These are phyloP conservation scores for Monilinia polystroma DNA, from an alignment of 2,329 filamentous ascomycete species.

Conservation along the genomic window DNA sequence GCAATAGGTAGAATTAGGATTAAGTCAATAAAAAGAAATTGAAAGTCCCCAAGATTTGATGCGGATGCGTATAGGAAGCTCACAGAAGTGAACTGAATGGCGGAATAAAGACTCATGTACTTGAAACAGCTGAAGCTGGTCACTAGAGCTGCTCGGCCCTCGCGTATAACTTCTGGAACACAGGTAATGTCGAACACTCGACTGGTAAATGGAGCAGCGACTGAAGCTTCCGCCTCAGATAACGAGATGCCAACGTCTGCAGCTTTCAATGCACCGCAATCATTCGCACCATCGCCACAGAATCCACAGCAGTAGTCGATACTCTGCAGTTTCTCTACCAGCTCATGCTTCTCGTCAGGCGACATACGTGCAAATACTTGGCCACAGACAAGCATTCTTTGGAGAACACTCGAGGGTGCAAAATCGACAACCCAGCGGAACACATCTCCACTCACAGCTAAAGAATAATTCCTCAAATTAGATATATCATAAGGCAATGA, in stretches of 20 bases:
- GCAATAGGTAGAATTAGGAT: slow-evolving; percentile 91
- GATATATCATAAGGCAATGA: slow-evolving; percentile 83
- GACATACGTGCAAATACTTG: slow-evolving; percentile 99
- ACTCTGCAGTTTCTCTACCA: slow-evolving; percentile 94
- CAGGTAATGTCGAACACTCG: slow-evolving; percentile 95
- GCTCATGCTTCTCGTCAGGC: slow-evolving; percentile 95
- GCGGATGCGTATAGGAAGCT: slow-evolving; percentile 93
- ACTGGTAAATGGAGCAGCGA: slow-evolving; percentile 96
- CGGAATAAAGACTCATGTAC: slow-evolving; percentile 98
- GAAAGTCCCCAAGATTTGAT: slow-evolving; percentile 94
- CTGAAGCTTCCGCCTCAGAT: slow-evolving; percentile 94
- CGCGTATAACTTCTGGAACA: slow-evolving; percentile 86
- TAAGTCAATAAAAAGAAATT: slow-evolving; percentile 95
- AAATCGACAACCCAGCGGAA: slow-evolving; percentile 97
- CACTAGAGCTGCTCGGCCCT: slow-evolving; percentile 91
- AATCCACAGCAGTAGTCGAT: slow-evolving; percentile 96
- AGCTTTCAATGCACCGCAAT: slow-evolving; percentile 94
- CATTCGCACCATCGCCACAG: slow-evolving; percentile 95
- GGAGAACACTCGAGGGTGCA: slow-evolving; percentile 75
- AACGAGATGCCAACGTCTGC: slow-evolving; percentile 97
- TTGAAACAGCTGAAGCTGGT: slow-evolving; percentile 99
- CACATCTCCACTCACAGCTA: slow-evolving; percentile 89
- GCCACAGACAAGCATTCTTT: slow-evolving; percentile 80
- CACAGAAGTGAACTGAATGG: slow-evolving; percentile 98
- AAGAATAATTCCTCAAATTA: slow-evolving; percentile 78